phyloP scores from a whole-genome alignment of 2,329 filamentous ascomycete species.

The Remersonia thermophila region DNA sequence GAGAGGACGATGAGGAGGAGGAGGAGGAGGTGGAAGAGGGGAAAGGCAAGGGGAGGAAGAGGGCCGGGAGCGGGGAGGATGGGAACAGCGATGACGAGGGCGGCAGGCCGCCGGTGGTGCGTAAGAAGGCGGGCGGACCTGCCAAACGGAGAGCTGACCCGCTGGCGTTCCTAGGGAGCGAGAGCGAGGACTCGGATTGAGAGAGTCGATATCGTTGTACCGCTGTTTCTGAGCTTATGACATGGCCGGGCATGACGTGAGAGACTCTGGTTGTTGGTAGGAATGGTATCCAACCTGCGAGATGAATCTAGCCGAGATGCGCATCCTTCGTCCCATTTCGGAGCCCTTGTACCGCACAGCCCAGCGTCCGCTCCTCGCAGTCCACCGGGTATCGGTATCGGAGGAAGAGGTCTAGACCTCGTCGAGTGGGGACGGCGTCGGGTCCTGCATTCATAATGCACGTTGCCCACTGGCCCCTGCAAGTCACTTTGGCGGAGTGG shows the following conservation, averaged over 20 bases:
- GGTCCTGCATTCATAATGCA: neutral
- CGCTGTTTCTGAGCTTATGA: no score
- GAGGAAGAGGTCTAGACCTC: no score
- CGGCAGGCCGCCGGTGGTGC: constrained; percentile 21
- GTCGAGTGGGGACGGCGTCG: no score
- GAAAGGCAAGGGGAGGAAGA: constrained; percentile 72
- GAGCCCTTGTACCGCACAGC: no score
- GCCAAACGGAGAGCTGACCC: constrained; percentile 34
- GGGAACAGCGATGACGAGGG: constrained; percentile 19
- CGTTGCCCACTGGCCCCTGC: neutral
- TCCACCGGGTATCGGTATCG: no score
- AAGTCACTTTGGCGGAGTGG: constrained; percentile 16
- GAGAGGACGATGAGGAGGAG: constrained; percentile 22
- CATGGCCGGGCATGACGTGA: no score
- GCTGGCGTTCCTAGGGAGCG: constrained; percentile 55
- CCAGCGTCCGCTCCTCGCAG: no score
- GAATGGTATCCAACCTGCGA: no score
- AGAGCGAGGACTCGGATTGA: constrained; percentile 56
- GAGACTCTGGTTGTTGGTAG: no score
- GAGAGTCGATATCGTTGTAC: neutral
- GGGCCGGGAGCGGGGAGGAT: constrained; percentile 36
- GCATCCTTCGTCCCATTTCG: no score
- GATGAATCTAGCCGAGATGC: no score
- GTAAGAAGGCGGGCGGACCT: constrained; percentile 20
- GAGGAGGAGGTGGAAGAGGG: no score